Base-by-base conservation (phyloP, 352 stramenopile genomes). In the Globisporangium emineosum region DNA sequence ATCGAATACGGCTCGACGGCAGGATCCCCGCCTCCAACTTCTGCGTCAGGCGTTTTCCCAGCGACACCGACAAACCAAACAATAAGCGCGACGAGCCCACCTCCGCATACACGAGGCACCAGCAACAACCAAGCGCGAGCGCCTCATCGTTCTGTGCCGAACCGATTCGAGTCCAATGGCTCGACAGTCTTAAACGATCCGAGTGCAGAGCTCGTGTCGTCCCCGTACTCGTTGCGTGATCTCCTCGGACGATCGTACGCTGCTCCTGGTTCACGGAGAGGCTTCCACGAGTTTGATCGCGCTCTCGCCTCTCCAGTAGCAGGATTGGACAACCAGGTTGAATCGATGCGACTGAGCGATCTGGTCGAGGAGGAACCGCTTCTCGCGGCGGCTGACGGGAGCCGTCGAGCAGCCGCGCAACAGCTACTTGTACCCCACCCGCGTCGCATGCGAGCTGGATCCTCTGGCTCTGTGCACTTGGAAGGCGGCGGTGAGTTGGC, bases 201-300 rank as follows among this genome's bases (percentile, higher is more conserved):
- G 30, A 87, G 76, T 45, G 73, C 76, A 8, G 78, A 84, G 53
- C 61, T 87, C 55, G 61, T 54, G 50, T 68, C 73, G 21, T 64
- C 75, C 25, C 65, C 65, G 37, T 71, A 60, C 35, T 52, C 40
- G 15, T 13, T 43, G 23, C 60, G 42, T 32, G 51, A 60, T 30
- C 23, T 65, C 21, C 51, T 65, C n/a, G 60, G 60, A 7, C 63
- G 47, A 3, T 32, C 62, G 25, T 33, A 67, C 19, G 15, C 15
- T 8, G 21, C 23, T n/a, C 9, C 40, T 43, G 55, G 55, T 3
- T 54, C 54, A 17, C 37, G 51, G 17, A 52, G 32, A 25, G 53
- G 42, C n/a, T 25, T 49, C 29, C 42, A 40, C 19, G 53, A 52
- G 8, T 21, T 49, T 25, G 55, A 60, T 29, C 57, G 27, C 42